Evolutionary conservation across 2,329 filamentous ascomycete species (phyloP), one percentile per base, ranked within the genome.

Genomic region (Zarea fungicola): DNA sequence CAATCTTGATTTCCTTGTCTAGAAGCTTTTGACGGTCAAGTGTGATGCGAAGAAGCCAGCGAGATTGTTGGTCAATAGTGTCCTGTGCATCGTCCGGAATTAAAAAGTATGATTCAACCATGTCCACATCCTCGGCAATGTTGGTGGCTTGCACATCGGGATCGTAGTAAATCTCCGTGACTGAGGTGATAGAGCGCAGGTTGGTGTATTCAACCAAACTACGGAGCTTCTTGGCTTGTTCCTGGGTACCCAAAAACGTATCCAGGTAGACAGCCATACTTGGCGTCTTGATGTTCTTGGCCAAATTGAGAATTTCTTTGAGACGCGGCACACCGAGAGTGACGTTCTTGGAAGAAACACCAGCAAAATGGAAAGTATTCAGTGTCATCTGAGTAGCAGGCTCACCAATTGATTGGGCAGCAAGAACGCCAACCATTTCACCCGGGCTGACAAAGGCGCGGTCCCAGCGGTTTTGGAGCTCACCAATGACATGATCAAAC

Each of bases 311-410:
- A 82, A 99, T 99, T 74, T 99, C 93, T 79, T 99, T 99, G 42
- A 99, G 81, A 83, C 93, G 92, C 36, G 93, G 93, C 36, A 99
- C 93, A 89, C 93, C 93, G 42, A 99, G 84, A 1, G 93, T 99
- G 48, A 99, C 92, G 77, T 99, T 99, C 85, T 99, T 99, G 21
- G 92, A 96, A 31, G 95, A 96, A 53, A 99, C 90, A 96, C 93
- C 93, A 68, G 93, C 91, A 68, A 99, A 99, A 77, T 99, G 93
- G 86, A 99, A 99, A 21, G 93, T 99, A 74, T 99, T 99, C 53
- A 99, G 74, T 1, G 93, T 99, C 93, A 99, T 99, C 76, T 99
- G 93, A 1, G 93, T 99, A 19, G 93, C 95, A 34, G 93, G 93
- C 69, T 99, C 93, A 73, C 93, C 93, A 65, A 99, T 99, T 26